Evolutionary conservation across 371 early-diverging fungal species (phyloP), one percentile per base, ranked within the genome.

Genomic region (Entomophthora muscae): DNA sequence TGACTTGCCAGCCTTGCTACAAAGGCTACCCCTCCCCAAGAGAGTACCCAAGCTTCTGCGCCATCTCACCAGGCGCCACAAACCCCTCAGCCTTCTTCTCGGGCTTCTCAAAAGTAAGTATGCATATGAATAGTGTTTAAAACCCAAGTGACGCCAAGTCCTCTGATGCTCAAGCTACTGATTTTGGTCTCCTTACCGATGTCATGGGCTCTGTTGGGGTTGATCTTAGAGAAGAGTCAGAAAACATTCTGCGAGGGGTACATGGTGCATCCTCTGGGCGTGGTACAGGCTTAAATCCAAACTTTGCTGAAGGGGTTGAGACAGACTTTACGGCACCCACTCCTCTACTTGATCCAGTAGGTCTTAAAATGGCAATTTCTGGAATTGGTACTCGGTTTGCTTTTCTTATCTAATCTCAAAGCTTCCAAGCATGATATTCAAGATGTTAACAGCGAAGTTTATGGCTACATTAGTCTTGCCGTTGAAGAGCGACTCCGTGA

Each of bases 181-280:
- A 82, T 63, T 79, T 74, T 65, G 82, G 82, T 42, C 73, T 76
- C 29, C 66, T 91, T 28, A 83, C 86, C 55, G 90, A 90, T 70
- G 90, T 89, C 3, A 89, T 89, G 75, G 84, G 83, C 2, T 89
- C 86, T 71, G 84, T 83, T 1, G 92, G 90, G n/a, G 83, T 91
- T n/a, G 90, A 91, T 71, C 73, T 91, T 30, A 77, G 72, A 32
- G 74, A 70, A 54, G 68, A 70, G 52, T 63, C 70, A 2, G 71
- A 71, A 22, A 67, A 68, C 61, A 75, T 77, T 56, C 64, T 74
- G 66, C 66, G 71, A 10, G 75, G 74, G 56, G 75, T 66, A 27
- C 75, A 78, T 57, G 67, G 67, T 5, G 67, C 57, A 42, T 63
- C 66, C 3, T 5, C 21, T 26, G 7, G 27, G 5, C 21, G 55